Percentiles rank a stretch among this genome's conserved stretches.
Conservation (phyloP, 2,329 filamentous ascomycete species). For the Myriosclerotinia scirpicola region DNA sequence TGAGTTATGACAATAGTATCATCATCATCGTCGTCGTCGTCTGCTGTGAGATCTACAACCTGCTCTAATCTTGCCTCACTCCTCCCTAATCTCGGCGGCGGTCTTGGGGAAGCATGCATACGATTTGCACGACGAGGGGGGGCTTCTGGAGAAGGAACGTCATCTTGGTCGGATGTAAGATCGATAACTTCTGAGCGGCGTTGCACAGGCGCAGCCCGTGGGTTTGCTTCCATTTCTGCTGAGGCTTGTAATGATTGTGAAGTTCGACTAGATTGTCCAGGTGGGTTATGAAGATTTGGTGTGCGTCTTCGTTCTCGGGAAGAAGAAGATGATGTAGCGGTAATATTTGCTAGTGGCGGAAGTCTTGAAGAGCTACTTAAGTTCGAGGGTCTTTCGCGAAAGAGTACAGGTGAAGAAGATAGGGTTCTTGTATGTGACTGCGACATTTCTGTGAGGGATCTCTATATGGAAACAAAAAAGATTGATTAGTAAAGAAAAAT, state of each 20-base stretch:
- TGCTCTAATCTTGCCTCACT: conserved; percentile 35
- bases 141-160: conserved; percentile 17
- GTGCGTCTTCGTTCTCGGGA: conserved; percentile 31
- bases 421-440: conserved; percentile 36
- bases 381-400: conserved; percentile 28
- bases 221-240: conserved; percentile 33
- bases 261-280: conserved; percentile 16
- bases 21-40: conserved; percentile 44
- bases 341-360: conserved; percentile 23
- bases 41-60: conserved; percentile 54
- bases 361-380: conserved; percentile 24
- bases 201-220: conserved; percentile 30
- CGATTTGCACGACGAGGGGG: conserved; percentile 12
- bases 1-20: conserved; percentile 20
- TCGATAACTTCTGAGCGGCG: conserved; percentile 39
- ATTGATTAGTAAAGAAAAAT: conserved; percentile 7
- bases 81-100: conserved; percentile 32
- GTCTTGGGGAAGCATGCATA: conserved; percentile 27
- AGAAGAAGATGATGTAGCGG: conserved; percentile 23
- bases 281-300: conserved; percentile 36
- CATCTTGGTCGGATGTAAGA: conserved; percentile 39
- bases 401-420: conserved; percentile 35
- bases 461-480: conserved; percentile 30
- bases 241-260: conserved; percentile 23
- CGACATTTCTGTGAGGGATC: conserved; percentile 38